Conservation (phyloP, 352 stramenopile genomes). For the Lagenidium sp. region DNA sequence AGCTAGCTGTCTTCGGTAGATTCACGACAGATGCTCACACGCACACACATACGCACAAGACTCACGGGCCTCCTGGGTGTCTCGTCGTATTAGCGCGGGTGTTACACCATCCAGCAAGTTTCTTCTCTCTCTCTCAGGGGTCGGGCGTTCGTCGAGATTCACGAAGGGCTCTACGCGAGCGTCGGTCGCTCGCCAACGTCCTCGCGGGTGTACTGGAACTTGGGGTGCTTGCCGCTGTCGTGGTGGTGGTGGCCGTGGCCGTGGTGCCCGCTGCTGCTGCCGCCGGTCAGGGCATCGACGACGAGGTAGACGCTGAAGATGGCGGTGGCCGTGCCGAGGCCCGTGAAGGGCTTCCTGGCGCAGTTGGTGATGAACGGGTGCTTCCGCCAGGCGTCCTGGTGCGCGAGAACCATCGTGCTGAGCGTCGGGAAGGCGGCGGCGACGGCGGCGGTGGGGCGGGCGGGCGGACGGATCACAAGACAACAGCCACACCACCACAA, state of each 20-base stretch:
- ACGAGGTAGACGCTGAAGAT: conserved; percentile 80
- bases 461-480: no score
- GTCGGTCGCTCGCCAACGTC: conserved; percentile 54
- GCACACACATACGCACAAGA: no score
- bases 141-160: no score
- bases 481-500: conserved; percentile 14
- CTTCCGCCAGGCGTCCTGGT: conserved; percentile 85
- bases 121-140: no score
- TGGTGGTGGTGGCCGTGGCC: conserved; percentile 18
- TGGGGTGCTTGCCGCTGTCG: no score
- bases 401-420: conserved; percentile 67
- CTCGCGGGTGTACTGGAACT: conserved; percentile 43
- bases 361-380: conserved; percentile 79
- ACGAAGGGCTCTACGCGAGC: conserved; percentile 22
- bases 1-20: no score
- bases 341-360: conserved; percentile 82
- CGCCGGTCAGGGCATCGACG: conserved; percentile 44
- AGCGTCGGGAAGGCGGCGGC: no score
- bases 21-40: no score
- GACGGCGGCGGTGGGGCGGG: no score
- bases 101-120: no score
- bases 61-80: no score
- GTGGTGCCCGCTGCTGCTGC: conserved; percentile 24
- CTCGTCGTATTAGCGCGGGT: no score
- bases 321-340: conserved; percentile 55